phyloP scores from a whole-genome alignment of 495 filamentous ascomycete genomes.

The Xylaria venustula region DNA sequence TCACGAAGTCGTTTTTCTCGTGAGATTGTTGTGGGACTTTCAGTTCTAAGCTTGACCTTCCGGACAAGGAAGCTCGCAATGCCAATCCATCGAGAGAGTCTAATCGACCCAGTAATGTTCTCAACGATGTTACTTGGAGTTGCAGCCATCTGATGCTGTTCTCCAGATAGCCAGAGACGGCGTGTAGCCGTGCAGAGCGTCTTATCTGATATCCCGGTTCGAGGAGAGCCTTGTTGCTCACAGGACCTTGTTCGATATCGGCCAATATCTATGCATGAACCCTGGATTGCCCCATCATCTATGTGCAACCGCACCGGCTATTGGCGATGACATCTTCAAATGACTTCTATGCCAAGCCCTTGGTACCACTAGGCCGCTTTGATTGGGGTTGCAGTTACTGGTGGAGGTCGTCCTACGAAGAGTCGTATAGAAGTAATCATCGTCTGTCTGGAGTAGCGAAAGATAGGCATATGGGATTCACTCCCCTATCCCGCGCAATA shows the following conservation, averaged over 20 bases:
- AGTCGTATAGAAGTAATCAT: neutral
- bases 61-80: conserved; percentile 19
- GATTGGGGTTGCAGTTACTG: neutral
- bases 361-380: neutral
- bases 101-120: conserved; percentile 22
- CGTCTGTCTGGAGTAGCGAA: neutral
- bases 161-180: neutral
- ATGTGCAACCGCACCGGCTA: neutral
- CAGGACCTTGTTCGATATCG: neutral
- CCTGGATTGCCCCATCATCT: conserved; percentile 7
- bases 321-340: conserved; percentile 9
- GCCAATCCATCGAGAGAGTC: conserved; percentile 12
- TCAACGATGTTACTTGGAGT: conserved; percentile 25
- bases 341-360: conserved; percentile 8
- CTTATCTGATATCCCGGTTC: conserved; percentile 6
- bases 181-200: conserved; percentile 3
- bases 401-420: neutral
- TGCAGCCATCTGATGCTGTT: conserved; percentile 4
- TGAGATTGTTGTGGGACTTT: conserved; percentile 4
- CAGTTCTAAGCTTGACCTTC: conserved; percentile 16
- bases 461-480: conserved; percentile 11
- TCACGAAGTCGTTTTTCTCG: conserved; percentile 9
- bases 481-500: conserved; percentile 21
- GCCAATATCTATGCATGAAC: conserved; percentile 2
- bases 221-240: conserved; percentile 2